Conservation (phyloP, 2,329 filamentous ascomycete genomes). For the Curvularia verruculosa region DNA sequence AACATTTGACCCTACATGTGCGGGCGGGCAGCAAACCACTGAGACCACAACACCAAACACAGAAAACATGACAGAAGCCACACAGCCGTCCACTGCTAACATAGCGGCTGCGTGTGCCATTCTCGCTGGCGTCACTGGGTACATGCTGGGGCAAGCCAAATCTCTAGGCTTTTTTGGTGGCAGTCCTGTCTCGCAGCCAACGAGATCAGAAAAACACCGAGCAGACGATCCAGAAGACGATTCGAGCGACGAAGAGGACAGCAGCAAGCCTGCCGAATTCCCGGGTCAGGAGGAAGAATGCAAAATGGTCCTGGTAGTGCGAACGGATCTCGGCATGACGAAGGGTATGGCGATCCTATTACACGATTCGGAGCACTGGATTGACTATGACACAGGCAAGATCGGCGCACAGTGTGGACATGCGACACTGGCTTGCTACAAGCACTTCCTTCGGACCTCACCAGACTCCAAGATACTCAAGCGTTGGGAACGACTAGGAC, state of each 20-base stretch:
- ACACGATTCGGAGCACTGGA: background rate
- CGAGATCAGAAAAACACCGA: conserved; percentile 19
- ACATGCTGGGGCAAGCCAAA: conserved; percentile 69
- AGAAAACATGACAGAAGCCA: conserved; percentile 34
- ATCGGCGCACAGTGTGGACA: conserved; percentile 95
- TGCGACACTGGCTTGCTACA: conserved; percentile 98
- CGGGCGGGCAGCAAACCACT: conserved; percentile 1
- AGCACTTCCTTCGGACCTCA: conserved; percentile 67
- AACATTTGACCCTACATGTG: conserved; percentile 6
- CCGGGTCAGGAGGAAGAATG: conserved; percentile 75
- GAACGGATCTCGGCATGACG: conserved; percentile 95
- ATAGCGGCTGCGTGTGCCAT: conserved; percentile 76
- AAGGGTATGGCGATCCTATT: conserved; percentile 67
- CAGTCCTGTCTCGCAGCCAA: conserved; percentile 49
- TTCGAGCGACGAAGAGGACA: conserved; percentile 40
- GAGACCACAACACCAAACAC: background rate
- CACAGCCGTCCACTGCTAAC: conserved; percentile 60
- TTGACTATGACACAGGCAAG: conserved; percentile 68
- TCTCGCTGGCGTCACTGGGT: conserved; percentile 75
- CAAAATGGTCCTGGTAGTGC: conserved; percentile 89
- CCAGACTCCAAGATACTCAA: conserved; percentile 69
- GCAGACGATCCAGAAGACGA: conserved; percentile 36
- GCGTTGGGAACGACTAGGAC: conserved; percentile 84
- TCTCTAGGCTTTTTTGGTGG: conserved; percentile 74
- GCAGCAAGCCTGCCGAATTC: conserved; percentile 52